Evolutionary conservation across 2,329 filamentous ascomycete species (phyloP), one percentile per base, ranked within the genome.

Genomic region (Venturia effusa): DNA sequence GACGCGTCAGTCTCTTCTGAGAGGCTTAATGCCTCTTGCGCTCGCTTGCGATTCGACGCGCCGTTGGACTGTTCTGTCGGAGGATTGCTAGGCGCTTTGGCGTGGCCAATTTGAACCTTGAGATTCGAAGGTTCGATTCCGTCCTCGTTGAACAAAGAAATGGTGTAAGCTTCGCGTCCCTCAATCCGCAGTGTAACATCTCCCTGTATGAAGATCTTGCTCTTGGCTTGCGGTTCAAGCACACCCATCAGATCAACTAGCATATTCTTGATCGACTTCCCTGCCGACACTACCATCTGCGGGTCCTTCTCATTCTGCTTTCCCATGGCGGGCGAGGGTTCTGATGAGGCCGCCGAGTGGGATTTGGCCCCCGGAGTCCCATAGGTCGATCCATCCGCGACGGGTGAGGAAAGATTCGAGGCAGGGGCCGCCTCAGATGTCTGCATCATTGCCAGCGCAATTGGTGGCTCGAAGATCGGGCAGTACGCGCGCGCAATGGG

Each of bases 101-200:
- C 45, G 11, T 63, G 61, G 22, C 34, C 45, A 41, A 63, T 63
- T 11, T 39, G 24, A 7, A 63, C 61, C 37, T 63, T 63, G 17
- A 63, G 51, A n/a, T 63, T 45, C 22, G 45, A 55, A 17, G 61
- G 48, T 19, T 63, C 61, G 22, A 57, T 37, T 8, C 34, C 51
- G 10, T 63, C 61, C 17, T 55, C 40, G 24, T 64, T 48, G 55
- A 37, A 61, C 13, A 64, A n/a, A 39, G 27, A 37, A 30, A 64
- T 61, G 13, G 39, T 62, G 59, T 62, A 64, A 13, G 40, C 30
- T 40, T 64, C 45, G 22, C 63, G 39, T 37, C 55, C 63, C 7
- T 59, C 63, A 39, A 64, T 57, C 30, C 24, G 22, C 30, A 64
- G 39, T 8, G 37, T 62, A 30, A 64, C 24, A 32, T 64, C 63